Evolutionary conservation across 2,329 filamentous ascomycete genomes (phyloP), one percentile per base, ranked within the genome.

Genomic region (Fusarium tanahbumbuense): DNA sequence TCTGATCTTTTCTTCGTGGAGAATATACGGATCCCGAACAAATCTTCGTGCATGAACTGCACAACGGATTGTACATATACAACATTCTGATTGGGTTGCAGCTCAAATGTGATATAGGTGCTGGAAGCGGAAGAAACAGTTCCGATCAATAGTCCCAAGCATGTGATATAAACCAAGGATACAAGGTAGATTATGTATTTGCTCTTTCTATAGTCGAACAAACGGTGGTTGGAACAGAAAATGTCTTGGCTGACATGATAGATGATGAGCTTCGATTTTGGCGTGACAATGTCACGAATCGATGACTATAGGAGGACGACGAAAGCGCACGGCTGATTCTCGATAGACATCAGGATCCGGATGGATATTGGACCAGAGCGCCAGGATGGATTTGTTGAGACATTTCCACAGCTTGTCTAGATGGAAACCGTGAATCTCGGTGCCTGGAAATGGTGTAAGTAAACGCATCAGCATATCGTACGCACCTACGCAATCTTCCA

Each of bases 381-480:
- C 23, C 8, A 18, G 34, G 5, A 42, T 12, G 6, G 9, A 13
- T 12, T 12, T 11, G 45, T 20, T 47, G 45, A 20, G 45, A 28
- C 6, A 47, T 28, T 47, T 47, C 8, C 18, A 46, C 25, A 28
- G n/a, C 0, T 12, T 47, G 45, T 28, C n/a, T 30, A 22, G 46
- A 32, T 25, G 20, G 15, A 23, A 30, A 41, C 34, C 34, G 23
- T 30, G 40, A 61, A 69, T 27, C 45, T 25, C 56, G 67, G 50
- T 70, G 47, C 60, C 67, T 63, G 23, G 20, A 41, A 65, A 45
- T 45, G 50, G 68, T 70, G 44, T 27, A 53, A 63, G 42, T 67
- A 59, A 47, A 52, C 50, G 27, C 58, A 59, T 60, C 60, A 65
- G 52, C 53, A 46, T 47, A 56, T 50, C 48, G 54, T 45, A 49